Conservation (phyloP, 2,329 filamentous ascomycete genomes). For the Colletotrichum gigasporum region DNA sequence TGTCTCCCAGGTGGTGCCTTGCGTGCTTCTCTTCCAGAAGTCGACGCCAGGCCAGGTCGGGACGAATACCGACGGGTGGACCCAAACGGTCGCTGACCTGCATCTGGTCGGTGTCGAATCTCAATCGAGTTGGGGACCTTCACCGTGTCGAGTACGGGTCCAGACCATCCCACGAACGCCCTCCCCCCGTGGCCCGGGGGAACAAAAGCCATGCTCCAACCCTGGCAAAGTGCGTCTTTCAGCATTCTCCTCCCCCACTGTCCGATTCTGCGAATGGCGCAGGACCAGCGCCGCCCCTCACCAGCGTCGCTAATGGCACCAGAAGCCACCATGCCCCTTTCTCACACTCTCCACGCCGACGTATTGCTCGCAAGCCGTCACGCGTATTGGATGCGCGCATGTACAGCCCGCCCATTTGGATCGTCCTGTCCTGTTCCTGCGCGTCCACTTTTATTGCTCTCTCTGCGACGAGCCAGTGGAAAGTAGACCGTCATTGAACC, state of each 20-base stretch:
- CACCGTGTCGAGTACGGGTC: neutral
- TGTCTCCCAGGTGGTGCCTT: no score
- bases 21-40: neutral
- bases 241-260: neutral
- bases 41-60: neutral
- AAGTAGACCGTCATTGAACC: neutral
- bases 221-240: no score
- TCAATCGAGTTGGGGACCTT: slow-evolving; percentile 1
- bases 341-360: slow-evolving; percentile 3
- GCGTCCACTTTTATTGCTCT: neutral
- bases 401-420: slow-evolving; percentile 11
- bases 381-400: slow-evolving; percentile 12
- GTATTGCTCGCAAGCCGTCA: neutral
- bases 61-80: neutral
- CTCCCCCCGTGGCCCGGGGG: no score
- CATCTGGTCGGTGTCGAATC: slow-evolving; percentile 3
- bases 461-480: neutral
- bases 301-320: neutral
- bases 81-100: slow-evolving; percentile 2
- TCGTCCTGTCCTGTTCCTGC: neutral
- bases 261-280: neutral
- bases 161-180: slow-evolving; percentile 9
- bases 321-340: slow-evolving; percentile 11
- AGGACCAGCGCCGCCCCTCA: slow-evolving; percentile 6
- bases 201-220: no score